phyloP scores from a whole-genome alignment of 495 filamentous ascomycete species.

The Penicillium chermesinum region DNA sequence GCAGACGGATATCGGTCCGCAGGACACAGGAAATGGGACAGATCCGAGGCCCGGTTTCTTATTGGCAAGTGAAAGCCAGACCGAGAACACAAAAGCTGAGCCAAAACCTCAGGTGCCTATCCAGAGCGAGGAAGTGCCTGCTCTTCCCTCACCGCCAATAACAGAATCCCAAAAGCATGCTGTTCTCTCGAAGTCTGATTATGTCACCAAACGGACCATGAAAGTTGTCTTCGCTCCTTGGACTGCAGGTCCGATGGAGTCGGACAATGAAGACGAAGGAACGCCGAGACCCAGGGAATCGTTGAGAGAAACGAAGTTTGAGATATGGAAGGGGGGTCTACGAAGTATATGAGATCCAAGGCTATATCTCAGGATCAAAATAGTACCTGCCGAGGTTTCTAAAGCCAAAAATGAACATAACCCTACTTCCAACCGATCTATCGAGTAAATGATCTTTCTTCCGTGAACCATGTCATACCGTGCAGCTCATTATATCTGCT shows the following conservation, averaged over 20 bases:
- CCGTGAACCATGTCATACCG: not conserved
- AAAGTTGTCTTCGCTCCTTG: conserved; percentile 78
- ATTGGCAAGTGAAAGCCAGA: conserved; percentile 1
- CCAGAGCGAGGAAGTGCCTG: not conserved
- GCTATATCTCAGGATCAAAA: too few relatives aligned
- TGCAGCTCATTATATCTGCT: too few relatives aligned
- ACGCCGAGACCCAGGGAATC: not conserved
- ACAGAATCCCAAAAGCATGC: not conserved
- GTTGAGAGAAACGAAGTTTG: conserved; percentile 41
- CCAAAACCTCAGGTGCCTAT: not conserved
- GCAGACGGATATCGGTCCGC: conserved; percentile 2
- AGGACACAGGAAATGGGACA: not conserved
- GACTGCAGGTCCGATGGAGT: conserved; percentile 30
- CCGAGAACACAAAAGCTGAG: not conserved
- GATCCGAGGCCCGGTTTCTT: not conserved
- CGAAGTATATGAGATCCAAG: conserved; percentile 18
- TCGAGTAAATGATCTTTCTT: too few relatives aligned
- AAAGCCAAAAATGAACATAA: too few relatives aligned
- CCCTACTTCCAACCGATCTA: too few relatives aligned
- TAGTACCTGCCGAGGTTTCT: too few relatives aligned
- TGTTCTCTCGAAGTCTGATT: conserved; percentile 16
- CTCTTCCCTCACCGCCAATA: not conserved
- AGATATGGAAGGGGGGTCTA: conserved; percentile 48
- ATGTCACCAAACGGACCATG: conserved; percentile 51
- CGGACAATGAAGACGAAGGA: not conserved